phyloP scores from a whole-genome alignment of 2,329 filamentous ascomycete species.

The Harringtonia lauricola region DNA sequence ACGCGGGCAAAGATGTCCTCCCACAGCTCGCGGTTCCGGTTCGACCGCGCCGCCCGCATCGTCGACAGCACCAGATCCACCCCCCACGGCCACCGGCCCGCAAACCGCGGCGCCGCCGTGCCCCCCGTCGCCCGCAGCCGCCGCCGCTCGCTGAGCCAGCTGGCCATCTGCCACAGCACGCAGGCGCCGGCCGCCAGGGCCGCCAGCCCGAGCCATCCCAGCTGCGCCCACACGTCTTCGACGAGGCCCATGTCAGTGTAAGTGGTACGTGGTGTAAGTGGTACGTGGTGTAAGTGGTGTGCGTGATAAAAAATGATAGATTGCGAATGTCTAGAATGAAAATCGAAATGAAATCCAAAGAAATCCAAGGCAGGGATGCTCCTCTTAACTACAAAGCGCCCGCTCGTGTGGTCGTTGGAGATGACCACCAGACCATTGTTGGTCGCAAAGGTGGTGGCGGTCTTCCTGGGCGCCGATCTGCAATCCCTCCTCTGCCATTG shows the following conservation, averaged over 20 bases:
- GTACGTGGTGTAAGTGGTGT: too few species aligned
- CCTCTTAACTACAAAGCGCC: too few species aligned
- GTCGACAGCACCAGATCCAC: slow-evolving; percentile 52
- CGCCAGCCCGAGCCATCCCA: slow-evolving; percentile 29
- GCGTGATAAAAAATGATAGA: too few species aligned
- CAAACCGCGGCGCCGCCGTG: neutral
- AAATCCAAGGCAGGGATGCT: too few species aligned
- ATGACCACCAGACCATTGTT: too few species aligned
- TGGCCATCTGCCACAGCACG: slow-evolving; percentile 20
- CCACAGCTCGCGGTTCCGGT: slow-evolving; percentile 56
- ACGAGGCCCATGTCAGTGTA: slow-evolving; percentile 33
- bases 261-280: too few species aligned
- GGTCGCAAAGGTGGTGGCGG: too few species aligned
- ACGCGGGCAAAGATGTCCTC: slow-evolving; percentile 31
- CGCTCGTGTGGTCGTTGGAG: too few species aligned
- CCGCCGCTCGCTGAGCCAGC: neutral
- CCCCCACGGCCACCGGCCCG: slow-evolving; percentile 29
- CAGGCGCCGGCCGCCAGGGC: slow-evolving; percentile 25
- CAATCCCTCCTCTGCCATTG: too few species aligned
- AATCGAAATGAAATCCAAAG: too few species aligned
- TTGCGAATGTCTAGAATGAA: too few species aligned
- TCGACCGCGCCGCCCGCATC: slow-evolving; percentile 36
- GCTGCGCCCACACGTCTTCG: slow-evolving; percentile 31
- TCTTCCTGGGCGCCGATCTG: too few species aligned
- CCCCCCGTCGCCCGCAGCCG: slow-evolving; percentile 10